Base-by-base conservation (phyloP, 2,329 filamentous ascomycete genomes). In the Trichoderma brevicompactum region DNA sequence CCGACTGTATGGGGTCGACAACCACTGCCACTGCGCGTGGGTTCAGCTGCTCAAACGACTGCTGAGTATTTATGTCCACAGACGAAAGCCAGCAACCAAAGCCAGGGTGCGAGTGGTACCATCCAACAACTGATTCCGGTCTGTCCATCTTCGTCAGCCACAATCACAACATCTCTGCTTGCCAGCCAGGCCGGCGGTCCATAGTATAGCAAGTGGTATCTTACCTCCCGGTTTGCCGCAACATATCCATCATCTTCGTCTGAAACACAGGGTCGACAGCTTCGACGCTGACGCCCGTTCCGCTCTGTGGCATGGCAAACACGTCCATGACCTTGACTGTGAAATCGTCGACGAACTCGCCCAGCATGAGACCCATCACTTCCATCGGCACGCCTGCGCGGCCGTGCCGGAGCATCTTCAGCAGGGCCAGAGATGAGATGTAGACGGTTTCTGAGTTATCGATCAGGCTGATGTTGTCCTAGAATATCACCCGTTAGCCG, bases 231-330 rank as follows among this genome's bases (percentile, higher is more conserved):
- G 95, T 99, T 84, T 99, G 95, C 75, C 92, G 87, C 77, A 99
- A 83, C 95, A 99, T 98, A 78, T 99, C 95, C 95, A 99, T 99
- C 95, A 99, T 99, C 85, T 97, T 99, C 74, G 93, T 97, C 82
- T 99, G 95, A 79, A 99, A 99, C 40, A 99, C 95, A 9, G 94
- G 93, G 77, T 99, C 95, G 69, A 99, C 95, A 59, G 95, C 96
- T 80, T 99, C 95, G 74, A 99, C 95, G 79, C 92, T 97, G 72
- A 99, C 95, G 72, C 95, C 95, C 1, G 95, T 99, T 80, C 95
- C 95, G 72, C 94, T 97, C 78, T 99, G 95, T 19, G 95, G 95
- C 95, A 99, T 99, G 67, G 95, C 95, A 79, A 99, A 99, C 34
- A 99, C 95, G 79, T 99, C 95, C 71, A 98, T 94, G 13, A 99